Evolutionary conservation across 2,329 filamentous ascomycete genomes (phyloP).

Genomic region (Fusarium succisae): DNA sequence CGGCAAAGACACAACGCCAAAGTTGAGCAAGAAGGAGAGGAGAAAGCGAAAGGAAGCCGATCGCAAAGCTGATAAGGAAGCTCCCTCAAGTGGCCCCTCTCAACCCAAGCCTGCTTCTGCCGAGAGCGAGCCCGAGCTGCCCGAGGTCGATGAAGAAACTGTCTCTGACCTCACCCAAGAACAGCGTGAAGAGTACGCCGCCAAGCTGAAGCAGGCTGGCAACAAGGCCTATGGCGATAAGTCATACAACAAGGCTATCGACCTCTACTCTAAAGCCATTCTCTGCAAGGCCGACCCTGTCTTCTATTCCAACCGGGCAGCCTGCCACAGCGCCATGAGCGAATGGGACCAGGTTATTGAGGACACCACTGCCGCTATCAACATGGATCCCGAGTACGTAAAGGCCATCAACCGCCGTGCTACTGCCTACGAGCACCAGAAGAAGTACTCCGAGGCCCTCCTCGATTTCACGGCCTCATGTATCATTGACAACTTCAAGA

Average conservation of each 20-base stretch:
- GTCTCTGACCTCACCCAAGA: conserved; percentile 63
- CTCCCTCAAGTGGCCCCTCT: conserved; percentile 48
- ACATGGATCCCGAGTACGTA: conserved; percentile 93
- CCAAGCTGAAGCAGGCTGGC: conserved; percentile 91
- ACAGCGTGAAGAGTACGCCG: conserved; percentile 86
- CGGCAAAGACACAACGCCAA: conserved; percentile 64
- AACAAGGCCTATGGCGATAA: conserved; percentile 97
- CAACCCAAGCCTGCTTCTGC: conserved; percentile 61
- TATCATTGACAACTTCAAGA: conserved; percentile 98
- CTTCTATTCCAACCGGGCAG: conserved; percentile 98
- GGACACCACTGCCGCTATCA: conserved; percentile 94
- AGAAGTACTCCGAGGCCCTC: conserved; percentile 90
- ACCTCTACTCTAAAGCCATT: conserved; percentile 94
- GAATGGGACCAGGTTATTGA: conserved; percentile 97
- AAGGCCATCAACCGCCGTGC: conserved; percentile 97
- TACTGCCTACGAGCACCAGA: conserved; percentile 94
- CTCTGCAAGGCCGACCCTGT: conserved; percentile 97
- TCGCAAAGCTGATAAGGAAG: conserved; percentile 61
- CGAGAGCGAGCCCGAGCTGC: conserved; percentile 73
- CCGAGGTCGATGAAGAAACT: conserved; percentile 69
- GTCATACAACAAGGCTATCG: conserved; percentile 92
- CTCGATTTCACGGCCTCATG: conserved; percentile 98
- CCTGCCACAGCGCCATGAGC: conserved; percentile 92
- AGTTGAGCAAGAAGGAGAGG: conserved; percentile 88
- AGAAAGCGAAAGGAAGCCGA: conserved; percentile 86